Evolutionary conservation across 768 basidiomycete genomes (phyloP).

Genomic region (Boletus tylopilopsis): DNA sequence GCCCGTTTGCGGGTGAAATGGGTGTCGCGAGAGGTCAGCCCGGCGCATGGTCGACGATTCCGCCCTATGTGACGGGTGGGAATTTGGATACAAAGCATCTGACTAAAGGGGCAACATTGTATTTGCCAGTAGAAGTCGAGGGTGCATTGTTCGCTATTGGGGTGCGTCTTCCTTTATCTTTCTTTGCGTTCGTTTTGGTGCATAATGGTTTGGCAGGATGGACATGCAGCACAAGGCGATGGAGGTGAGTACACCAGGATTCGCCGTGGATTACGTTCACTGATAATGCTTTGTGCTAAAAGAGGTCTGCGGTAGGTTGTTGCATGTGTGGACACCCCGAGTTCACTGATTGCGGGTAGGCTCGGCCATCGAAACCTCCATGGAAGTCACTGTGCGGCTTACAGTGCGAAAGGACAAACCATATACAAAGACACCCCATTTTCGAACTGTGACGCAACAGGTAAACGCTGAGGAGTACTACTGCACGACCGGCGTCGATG

Average conservation of each 20-base stretch:
- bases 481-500: constrained; percentile 54
- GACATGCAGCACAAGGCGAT: constrained; percentile 65
- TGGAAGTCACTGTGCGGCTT: constrained; percentile 50
- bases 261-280: no score
- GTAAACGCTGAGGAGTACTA: constrained; percentile 39
- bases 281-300: neutral
- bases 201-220: constrained; percentile 39
- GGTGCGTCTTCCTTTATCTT: constrained; percentile 24
- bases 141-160: constrained; percentile 62
- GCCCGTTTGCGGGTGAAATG: constrained; percentile 64
- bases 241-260: constrained; percentile 48
- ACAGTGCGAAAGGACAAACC: constrained; percentile 55
- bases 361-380: constrained; percentile 62
- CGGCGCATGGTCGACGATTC: constrained; percentile 58
- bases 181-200: neutral
- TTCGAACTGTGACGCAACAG: constrained; percentile 31
- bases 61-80: constrained; percentile 58
- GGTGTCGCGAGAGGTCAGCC: constrained; percentile 49
- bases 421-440: constrained; percentile 58
- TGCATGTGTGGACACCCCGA: neutral
- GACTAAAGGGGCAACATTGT: constrained; percentile 51
- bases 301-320: constrained; percentile 57
- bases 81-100: constrained; percentile 61
- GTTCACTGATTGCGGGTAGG: constrained; percentile 31
- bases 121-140: constrained; percentile 54